Evolutionary conservation across 768 basidiomycete genomes (phyloP), one percentile per base, ranked within the genome.

Genomic region (Floccularia luteovirens): DNA sequence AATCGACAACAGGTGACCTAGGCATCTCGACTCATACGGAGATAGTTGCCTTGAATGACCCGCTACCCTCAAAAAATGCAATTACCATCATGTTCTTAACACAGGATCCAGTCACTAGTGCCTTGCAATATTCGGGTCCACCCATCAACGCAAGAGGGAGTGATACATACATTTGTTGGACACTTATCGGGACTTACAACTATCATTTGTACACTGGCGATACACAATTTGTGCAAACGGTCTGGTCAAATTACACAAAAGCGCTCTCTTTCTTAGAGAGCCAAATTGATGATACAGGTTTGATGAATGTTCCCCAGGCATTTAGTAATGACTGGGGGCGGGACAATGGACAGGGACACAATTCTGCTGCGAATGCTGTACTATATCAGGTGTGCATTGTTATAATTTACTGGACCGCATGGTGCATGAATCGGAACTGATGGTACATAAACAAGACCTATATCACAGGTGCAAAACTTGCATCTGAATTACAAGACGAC

Each of bases 141-240:
- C 64, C 50, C 14, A 61, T 56, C 47, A 64, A 60, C 44, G 64
- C 54, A 25, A 51, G 38, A 21, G 60, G 56, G 12, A 61, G 60
- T 33, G 66, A 66, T 44, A 73, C 72, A 0, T 75, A 74, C 44
- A 70, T 72, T 38, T 56, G 63, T 7, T 74, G 70, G 71, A 69
- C 72, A 19, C 58, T 75, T 43, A 70, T 75, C 38, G 61, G 60
- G 3, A 58, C 59, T 4, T 53, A 61, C 39, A 61, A 51, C 51
- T 69, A 70, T 46, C 69, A 55, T 41, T 46, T 72, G 11, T 75
- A 72, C 48, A 69, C 70, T 2, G 72, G 72, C 1, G 72, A 75
- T 46, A 46, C 55, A 28, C 64, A 52, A 2, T 72, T 72, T 52
- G 59, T 73, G 2, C 37, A 56, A 43, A 48, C 44, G 6, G 56